Evolutionary conservation across 2,329 filamentous ascomycete species (phyloP).

Genomic region (Apiospora saccharicola): DNA sequence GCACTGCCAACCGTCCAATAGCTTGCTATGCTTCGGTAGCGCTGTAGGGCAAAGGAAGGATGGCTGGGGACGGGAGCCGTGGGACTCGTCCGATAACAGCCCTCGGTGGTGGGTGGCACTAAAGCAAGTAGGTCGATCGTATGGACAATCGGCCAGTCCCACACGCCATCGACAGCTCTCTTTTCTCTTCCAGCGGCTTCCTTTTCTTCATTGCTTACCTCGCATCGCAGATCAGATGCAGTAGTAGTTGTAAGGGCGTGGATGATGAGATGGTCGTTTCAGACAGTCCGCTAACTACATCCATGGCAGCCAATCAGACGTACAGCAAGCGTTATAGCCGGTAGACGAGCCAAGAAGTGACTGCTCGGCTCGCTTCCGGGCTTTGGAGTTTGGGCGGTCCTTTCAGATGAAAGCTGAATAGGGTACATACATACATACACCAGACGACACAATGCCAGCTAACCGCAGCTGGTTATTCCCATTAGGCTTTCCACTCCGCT

Average conservation of each 20-base stretch:
- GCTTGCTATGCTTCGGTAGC: not conserved
- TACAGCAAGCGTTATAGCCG: slow-evolving; percentile 14
- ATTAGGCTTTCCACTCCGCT: not conserved
- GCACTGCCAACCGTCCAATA: slow-evolving; percentile 10
- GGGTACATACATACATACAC: not conserved
- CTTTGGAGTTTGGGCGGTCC: not conserved
- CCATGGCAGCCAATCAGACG: slow-evolving; percentile 1
- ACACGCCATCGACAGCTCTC: not conserved
- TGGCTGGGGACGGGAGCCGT: slow-evolving; percentile 5
- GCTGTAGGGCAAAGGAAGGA: not conserved
- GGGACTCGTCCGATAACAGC: slow-evolving; percentile 4
- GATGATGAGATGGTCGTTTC: slow-evolving; percentile 12
- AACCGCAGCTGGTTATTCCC: not conserved
- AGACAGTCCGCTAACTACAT: not conserved
- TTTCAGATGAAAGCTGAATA: not conserved
- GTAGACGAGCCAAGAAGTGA: slow-evolving; percentile 10
- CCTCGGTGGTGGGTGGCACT: slow-evolving; percentile 2
- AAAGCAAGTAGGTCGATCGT: slow-evolving; percentile 2
- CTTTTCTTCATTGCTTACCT: slow-evolving; percentile 10
- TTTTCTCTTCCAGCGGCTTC: slow-evolving; percentile 8
- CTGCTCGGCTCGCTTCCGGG: slow-evolving; percentile 10
- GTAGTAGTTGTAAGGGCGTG: not conserved
- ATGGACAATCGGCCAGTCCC: not conserved
- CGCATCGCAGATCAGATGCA: not conserved
- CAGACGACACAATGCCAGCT: not conserved